Evolutionary conservation across 2,329 filamentous ascomycete species (phyloP).

Genomic region (Aspergillus vadensis): DNA sequence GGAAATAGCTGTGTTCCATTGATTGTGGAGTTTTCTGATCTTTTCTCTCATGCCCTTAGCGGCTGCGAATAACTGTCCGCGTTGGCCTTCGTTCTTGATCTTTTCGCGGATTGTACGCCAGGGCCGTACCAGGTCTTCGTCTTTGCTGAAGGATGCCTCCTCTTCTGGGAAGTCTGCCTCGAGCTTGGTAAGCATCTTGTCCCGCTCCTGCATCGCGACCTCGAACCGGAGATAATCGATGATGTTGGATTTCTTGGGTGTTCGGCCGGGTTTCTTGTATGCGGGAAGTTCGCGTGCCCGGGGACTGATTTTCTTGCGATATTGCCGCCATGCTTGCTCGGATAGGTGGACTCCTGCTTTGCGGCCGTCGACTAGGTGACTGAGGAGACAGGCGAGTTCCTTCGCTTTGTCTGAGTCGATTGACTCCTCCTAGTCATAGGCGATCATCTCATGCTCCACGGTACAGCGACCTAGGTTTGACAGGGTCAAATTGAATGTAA

Average conservation of each 20-base stretch:
- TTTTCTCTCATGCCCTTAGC: constrained; percentile 24
- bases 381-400: constrained; percentile 45
- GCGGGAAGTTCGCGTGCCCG: constrained; percentile 35
- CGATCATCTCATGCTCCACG: constrained; percentile 51
- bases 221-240: constrained; percentile 49
- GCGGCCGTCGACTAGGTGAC: constrained; percentile 49
- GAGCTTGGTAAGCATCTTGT: constrained; percentile 36
- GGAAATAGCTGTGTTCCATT: constrained; percentile 24
- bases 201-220: constrained; percentile 37
- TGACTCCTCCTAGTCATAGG: constrained; percentile 54
- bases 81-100: constrained; percentile 21
- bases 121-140: constrained; percentile 39
- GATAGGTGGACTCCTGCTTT: constrained; percentile 49
- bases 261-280: constrained; percentile 35
- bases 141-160: constrained; percentile 22
- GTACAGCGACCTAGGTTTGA: constrained; percentile 58
- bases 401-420: constrained; percentile 38
- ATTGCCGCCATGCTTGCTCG: constrained; percentile 41
- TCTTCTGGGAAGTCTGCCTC: constrained; percentile 29
- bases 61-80: constrained; percentile 19
- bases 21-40: constrained; percentile 21
- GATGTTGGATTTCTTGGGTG: constrained; percentile 38
- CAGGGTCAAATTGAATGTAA: constrained; percentile 51
- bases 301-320: constrained; percentile 38
- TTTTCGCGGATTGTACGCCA: constrained; percentile 32